These are phyloP conservation scores for Plasmodium coatneyi DNA, from an alignment of 169 alveolate species.

Conservation along the genomic window DNA sequence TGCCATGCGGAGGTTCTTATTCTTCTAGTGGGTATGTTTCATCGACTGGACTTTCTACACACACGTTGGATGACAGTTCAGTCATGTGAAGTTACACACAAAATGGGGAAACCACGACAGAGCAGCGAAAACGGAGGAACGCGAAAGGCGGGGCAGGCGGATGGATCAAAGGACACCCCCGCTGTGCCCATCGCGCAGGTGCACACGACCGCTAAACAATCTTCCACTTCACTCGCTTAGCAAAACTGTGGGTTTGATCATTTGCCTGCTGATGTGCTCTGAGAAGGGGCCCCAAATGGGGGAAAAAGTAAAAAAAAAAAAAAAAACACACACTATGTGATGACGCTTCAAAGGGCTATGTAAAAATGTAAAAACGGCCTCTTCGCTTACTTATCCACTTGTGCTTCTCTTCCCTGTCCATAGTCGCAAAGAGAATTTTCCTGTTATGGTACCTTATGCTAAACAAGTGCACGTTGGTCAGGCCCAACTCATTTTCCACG, in stretches of 20 bases:
- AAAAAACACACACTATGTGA: not conserved
- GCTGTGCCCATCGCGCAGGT: not conserved
- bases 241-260: constrained; percentile 53
- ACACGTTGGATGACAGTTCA: not conserved
- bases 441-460: constrained; percentile 46
- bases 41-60: not conserved
- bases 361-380: not conserved
- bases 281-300: not conserved
- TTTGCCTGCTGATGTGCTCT: constrained; percentile 64
- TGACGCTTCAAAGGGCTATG: not conserved
- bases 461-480: constrained; percentile 32
- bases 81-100: not conserved
- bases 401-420: constrained; percentile 60
- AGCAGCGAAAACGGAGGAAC: not conserved
- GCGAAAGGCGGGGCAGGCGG: not conserved
- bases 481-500: constrained; percentile 48
- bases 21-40: not conserved
- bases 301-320: not conserved
- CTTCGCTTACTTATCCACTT: constrained; percentile 51
- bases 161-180: not conserved
- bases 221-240: constrained; percentile 15
- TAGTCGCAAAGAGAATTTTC: constrained; percentile 51
- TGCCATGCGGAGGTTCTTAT: not conserved
- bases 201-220: not conserved
- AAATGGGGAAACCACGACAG: not conserved